Conservation (phyloP, 495 filamentous ascomycete species). For the Pseudoneurospora amorphoporcata region DNA sequence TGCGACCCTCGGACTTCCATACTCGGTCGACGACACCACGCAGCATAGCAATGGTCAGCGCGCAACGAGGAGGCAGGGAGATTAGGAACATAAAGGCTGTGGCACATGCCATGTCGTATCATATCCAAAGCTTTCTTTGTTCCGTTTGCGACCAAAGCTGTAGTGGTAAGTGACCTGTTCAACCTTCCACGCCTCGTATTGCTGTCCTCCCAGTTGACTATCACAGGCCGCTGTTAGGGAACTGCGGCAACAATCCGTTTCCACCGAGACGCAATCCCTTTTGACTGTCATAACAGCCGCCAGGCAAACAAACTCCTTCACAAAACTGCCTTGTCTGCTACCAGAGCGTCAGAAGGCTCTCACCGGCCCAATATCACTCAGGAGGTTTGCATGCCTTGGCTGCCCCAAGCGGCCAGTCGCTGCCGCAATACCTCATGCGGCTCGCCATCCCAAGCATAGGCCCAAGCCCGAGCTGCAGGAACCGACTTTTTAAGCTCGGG, state of each 20-base stretch:
- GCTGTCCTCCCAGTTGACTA: neutral
- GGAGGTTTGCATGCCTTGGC: neutral
- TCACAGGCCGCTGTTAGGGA: neutral
- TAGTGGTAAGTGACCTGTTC: neutral
- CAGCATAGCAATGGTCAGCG: neutral
- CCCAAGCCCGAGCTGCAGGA: neutral
- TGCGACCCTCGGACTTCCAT: neutral
- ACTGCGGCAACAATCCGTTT: neutral
- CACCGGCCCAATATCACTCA: neutral
- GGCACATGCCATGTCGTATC: neutral
- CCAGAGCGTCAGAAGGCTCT: neutral
- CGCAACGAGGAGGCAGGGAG: neutral
- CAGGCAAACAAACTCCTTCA: neutral
- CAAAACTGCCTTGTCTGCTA: neutral
- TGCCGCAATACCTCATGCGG: neutral
- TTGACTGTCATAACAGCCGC: neutral
- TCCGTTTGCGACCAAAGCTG: neutral
- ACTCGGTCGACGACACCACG: neutral
- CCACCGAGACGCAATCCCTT: neutral
- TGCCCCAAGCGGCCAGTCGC: neutral
- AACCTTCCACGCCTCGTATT: neutral
- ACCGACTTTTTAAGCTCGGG: neutral
- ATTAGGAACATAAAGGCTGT: neutral
- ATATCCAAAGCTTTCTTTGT: neutral
- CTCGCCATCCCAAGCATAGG: neutral